phyloP scores from a whole-genome alignment of 441 rosid genomes.

The Macaranga tanarius region DNA sequence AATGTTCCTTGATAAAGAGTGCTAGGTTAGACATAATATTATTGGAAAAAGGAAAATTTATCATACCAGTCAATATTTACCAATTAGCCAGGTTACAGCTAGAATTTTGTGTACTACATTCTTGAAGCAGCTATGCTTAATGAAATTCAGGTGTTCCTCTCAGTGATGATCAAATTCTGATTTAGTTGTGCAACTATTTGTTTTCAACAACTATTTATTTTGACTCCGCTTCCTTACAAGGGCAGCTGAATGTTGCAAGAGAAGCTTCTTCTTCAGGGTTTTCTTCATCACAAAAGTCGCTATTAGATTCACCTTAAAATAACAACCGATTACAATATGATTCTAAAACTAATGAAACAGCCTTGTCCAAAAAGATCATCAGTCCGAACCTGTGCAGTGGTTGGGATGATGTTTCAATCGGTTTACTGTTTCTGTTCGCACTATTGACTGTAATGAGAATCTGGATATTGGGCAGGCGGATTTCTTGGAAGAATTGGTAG shows the following conservation, averaged over 20 bases:
- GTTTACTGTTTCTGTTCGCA: too few species aligned
- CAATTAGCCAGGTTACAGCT: conserved; percentile 20
- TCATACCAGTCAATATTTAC: conserved; percentile 13
- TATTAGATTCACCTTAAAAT: not conserved
- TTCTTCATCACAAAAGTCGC: too few species aligned
- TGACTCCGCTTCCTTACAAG: too few species aligned
- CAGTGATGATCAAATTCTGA: not conserved
- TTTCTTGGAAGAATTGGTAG: too few species aligned
- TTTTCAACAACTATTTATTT: too few species aligned
- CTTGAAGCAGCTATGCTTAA: not conserved
- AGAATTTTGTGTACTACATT: conserved; percentile 10
- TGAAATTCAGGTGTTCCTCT: not conserved
- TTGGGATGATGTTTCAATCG: too few species aligned
- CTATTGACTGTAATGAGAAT: too few species aligned
- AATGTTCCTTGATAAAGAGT: conserved; percentile 10
- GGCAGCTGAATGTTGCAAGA: not conserved
- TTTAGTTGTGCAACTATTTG: too few species aligned
- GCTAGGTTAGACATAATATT: conserved; percentile 20
- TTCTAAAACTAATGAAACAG: not conserved
- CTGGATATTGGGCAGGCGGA: too few species aligned
- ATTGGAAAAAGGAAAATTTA: conserved; percentile 11
- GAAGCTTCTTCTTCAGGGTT: not conserved
- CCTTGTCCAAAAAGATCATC: conserved; percentile 5
- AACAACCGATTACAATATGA: not conserved
- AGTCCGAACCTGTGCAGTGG: not conserved